Evolutionary conservation across 345 rosid species (phyloP), one percentile per base, ranked within the genome.

Genomic region (Aquilaria sinensis): DNA sequence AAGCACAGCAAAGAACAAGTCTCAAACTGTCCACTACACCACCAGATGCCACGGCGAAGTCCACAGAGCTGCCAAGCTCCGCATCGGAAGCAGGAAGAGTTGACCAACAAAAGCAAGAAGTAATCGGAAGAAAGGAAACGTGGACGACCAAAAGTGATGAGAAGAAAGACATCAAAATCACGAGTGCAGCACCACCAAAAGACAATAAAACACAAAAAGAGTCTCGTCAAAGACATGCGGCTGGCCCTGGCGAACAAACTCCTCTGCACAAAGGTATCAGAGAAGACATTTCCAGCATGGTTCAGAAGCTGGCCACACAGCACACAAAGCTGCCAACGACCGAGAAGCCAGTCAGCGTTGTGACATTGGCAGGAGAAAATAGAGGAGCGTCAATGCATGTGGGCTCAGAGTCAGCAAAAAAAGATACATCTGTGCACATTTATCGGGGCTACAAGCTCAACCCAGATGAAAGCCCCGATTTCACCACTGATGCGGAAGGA

Each of bases 361-460:
- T 79, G 43, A 89, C 96, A 12, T 63, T 91, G 49, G 85, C 96
- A 3, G 97, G 97, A 13, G 97, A 95, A 73, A 91, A 89, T 77
- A 84, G 65, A 77, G 99, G 97, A 71, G 97, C 94, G 2, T 70
- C 74, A 37, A 89, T 87, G 91, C 70, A 75, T 51, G 6, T 84
- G 62, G 74, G 71, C 62, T 70, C 81, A 33, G 91, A 81, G 48
- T 74, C 80, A 37, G 53, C 63, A 43, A 79, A 59, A 72, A 83
- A 72, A 71, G 83, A 69, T 4, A 84, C 72, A 31, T 78, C 80
- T 9, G 62, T 85, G 64, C 87, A 73, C 65, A 88, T 84, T 69
- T 83, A 61, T 67, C 78, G 88, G 11, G 85, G 85, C 31, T 91
- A 88, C 69, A 75, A 74, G 77, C 62, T 61, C 68, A 79, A 84